A percentile compares a stretch with the other conserved stretches of the same genome.
phyloP scores from a whole-genome alignment of 1,139 yeast genomes.

The Groenewaldozyma auringiensis region DNA sequence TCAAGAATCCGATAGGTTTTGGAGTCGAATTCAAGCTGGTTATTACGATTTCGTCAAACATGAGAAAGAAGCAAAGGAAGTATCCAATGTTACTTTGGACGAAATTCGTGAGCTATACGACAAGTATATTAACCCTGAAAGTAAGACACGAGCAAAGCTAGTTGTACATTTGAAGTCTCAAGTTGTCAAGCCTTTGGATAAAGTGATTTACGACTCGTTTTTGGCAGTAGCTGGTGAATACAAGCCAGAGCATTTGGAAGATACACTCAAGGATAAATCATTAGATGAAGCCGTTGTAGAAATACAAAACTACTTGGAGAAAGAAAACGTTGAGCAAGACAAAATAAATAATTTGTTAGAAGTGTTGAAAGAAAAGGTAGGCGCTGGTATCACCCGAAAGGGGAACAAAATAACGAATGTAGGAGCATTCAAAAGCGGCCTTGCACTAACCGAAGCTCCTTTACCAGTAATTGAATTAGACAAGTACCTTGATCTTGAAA shows the following conservation, averaged over 20 bases:
- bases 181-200: slow-evolving; percentile 19
- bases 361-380: slow-evolving; percentile 13
- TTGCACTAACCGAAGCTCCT: slow-evolving; percentile 30
- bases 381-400: slow-evolving; percentile 15
- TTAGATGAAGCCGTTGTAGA: slow-evolving; percentile 10
- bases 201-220: slow-evolving; percentile 17
- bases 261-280: slow-evolving; percentile 16
- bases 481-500: slow-evolving; percentile 14
- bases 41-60: slow-evolving; percentile 61
- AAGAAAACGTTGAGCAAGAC: slow-evolving; percentile 12
- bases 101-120: slow-evolving; percentile 54
- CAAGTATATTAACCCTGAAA: slow-evolving; percentile 37
- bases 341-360: slow-evolving; percentile 13
- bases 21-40: slow-evolving; percentile 65
- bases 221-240: slow-evolving; percentile 61
- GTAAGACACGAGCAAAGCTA: slow-evolving; percentile 40
- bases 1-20: slow-evolving; percentile 65
- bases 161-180: slow-evolving; percentile 67
- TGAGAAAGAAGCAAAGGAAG: slow-evolving; percentile 48
- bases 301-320: slow-evolving; percentile 10
- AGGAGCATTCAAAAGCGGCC: slow-evolving; percentile 25
- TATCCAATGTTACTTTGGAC: slow-evolving; percentile 45
- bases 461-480: slow-evolving; percentile 27
- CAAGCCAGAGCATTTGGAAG: slow-evolving; percentile 21
- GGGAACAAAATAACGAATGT: slow-evolving; percentile 21